Evolutionary conservation across 73 alveolate genomes (phyloP), one percentile per base, ranked within the genome.

Genomic region (Symbiodinium pilosum): DNA sequence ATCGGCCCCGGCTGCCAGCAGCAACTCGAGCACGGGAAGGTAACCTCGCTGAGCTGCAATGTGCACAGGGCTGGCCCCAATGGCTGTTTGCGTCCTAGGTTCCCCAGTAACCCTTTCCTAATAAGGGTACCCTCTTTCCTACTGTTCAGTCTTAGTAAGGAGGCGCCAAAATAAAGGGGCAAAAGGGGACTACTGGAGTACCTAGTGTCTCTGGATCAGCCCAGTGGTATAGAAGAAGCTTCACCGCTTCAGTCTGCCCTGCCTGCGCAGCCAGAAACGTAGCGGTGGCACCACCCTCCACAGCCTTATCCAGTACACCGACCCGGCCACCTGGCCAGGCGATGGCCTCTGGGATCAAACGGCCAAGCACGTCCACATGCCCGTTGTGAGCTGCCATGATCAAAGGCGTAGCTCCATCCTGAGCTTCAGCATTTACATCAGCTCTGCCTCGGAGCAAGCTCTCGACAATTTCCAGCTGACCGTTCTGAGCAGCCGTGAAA

Each of bases 301-400:
- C 30, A 18, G 39, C 81, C 20, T 28, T 3, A 38, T 64, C 39
- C 21, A 64, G 81, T 14, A 47, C 59, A 47, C 59, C 14, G 38
- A 18, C 81, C 34, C 12, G 9, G 38, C 24, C 32, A 26, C 73
- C 73, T 1, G 34, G 32, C 81, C 41, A 28, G 81, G 24, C 30
- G 9, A 64, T 28, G 81, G 30, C 12, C 32, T 64, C 81, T 20
- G 81, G 81, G 39, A 64, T 38, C 32, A 64, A 4, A 14, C 24
- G 38, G 14, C 34, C 32, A 32, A 64, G 38, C 38, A 64, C 81
- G 7, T 64, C 81, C 81, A 64, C 81, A 24, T 64, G 41, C 39
- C 81, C 81, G 41, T 64, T 64, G 81, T 64, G 14, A 28, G 81
- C 32, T 64, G 87, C 87, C 87, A 77, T n/a, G 30, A 38, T 34